Evolutionary conservation across 192 early-diverging fungal species (phyloP), one percentile per base, ranked within the genome.

Genomic region (Obelidium mucronatum): DNA sequence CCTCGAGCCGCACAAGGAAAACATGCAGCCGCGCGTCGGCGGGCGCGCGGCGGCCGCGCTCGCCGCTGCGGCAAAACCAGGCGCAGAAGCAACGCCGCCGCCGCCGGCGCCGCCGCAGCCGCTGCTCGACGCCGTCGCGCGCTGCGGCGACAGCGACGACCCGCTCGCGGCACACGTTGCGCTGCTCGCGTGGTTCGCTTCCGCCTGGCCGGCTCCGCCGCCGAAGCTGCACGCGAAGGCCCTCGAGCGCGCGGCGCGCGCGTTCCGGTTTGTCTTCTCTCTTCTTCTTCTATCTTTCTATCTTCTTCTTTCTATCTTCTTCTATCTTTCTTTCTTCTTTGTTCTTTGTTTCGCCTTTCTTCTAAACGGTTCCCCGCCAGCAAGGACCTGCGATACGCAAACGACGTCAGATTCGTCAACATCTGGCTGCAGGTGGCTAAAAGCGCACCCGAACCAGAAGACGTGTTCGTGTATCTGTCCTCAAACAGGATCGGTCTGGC

Each of bases 401-500:
- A 87, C 66, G 85, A 88, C 76, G 22, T 77, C 15, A 42, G 86
- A 73, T 85, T 82, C 81, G 19, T 89, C 44, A 75, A 80, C 34
- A 81, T 93, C 74, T 93, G 92, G 92, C 74, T 92, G 72, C 84
- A 85, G 40, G 87, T 89, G 3, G 88, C 86, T 0, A 66, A 83
- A 0, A 42, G 80, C 8, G 78, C 79, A 0, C 59, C 77, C 0
- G 82, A 88, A 36, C 86, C 90, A 31, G 82, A 87, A 6, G 92
- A 93, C 0, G 82, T 95, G 33, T 96, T 95, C 78, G 88, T 88
- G 73, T 96, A 90, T 67, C 84, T 97, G 64, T 55, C 85, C 34
- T 67, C 82, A 26, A 94, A 95, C 64, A 79, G 82, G 17, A 95
- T 97, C 63, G 95, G 94, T 0, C 67, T 79, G 19, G 80, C 83